Evolutionary conservation across 306 rosid species (phyloP).

Genomic region (Cercis canadensis): DNA sequence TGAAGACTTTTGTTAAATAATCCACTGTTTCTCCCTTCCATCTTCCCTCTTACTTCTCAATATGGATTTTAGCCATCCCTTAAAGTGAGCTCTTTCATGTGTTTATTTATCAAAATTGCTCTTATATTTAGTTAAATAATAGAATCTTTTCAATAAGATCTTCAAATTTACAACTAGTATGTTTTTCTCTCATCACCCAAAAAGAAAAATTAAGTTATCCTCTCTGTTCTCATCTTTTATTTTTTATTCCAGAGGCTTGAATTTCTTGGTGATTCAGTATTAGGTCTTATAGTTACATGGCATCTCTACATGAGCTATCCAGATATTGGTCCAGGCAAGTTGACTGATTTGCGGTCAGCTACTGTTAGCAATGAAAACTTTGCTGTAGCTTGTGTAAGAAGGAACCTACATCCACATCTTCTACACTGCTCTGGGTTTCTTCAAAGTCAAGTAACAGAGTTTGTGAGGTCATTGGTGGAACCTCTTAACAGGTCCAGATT

Average conservation of each 20-base stretch:
- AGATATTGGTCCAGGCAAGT: constrained; percentile 69
- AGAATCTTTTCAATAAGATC: no score
- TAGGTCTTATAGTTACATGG: constrained; percentile 66
- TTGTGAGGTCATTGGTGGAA: constrained; percentile 46
- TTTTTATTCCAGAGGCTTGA: constrained; percentile 63
- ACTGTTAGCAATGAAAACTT: constrained; percentile 71
- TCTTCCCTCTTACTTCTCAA: no score
- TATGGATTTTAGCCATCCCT: no score
- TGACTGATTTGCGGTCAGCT: constrained; percentile 70
- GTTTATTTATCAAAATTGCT: no score
- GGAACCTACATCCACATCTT: constrained; percentile 64
- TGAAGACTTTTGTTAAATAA: background rate
- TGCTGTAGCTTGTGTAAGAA: constrained; percentile 71
- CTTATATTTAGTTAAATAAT: no score
- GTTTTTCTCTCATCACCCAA: no score
- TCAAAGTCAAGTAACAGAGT: constrained; percentile 60
- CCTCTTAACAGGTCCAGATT: constrained; percentile 17
- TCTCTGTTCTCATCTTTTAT: background rate
- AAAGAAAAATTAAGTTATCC: no score
- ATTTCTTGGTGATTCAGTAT: constrained; percentile 79
- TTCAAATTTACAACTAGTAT: no score
- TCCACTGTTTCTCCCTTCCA: background rate
- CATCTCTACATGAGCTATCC: constrained; percentile 55
- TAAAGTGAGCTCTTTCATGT: no score
- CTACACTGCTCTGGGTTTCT: constrained; percentile 66